A percentile compares a stretch with the other conserved stretches of the same genome.
These are phyloP conservation scores for Croton laevigatus DNA, from an alignment of 441 rosid species.

Conservation along the genomic window DNA sequence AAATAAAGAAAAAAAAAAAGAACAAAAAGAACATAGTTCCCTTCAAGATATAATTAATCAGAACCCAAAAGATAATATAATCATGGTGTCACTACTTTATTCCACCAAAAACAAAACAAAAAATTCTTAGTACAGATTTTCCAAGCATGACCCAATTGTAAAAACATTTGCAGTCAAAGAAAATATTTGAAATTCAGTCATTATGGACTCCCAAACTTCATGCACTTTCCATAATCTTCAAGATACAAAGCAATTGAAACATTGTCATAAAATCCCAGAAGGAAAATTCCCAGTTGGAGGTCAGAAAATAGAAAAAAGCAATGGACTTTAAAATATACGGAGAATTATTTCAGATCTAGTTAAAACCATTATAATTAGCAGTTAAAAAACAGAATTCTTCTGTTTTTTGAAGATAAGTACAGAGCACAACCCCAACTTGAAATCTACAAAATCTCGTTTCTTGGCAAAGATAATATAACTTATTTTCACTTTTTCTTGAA, in stretches of 20 bases:
- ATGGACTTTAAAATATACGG: slow-evolving; percentile 8
- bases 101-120: neutral
- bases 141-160: neutral
- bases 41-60: neutral
- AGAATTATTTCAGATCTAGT: slow-evolving; percentile 35
- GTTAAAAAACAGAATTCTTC: slow-evolving; percentile 6
- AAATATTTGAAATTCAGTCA: neutral
- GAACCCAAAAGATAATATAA: neutral
- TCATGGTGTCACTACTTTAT: neutral
- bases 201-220: slow-evolving; percentile 3
- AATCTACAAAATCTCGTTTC: neutral
- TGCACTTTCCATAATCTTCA: slow-evolving; percentile 12
- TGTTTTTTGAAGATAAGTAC: neutral
- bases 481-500: slow-evolving; percentile 8
- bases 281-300: neutral
- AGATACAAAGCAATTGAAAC: slow-evolving; percentile 9
- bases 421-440: neutral
- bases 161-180: neutral
- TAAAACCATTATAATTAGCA: slow-evolving; percentile 8
- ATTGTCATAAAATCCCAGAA: slow-evolving; percentile 4
- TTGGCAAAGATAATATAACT: neutral
- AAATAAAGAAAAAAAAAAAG: slow-evolving; percentile 1
- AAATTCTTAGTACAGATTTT: neutral
- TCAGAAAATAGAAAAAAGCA: neutral
- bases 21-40: neutral